These are phyloP conservation scores for Zoysia pacifica DNA, from an alignment of 176 grass and related monocot species.

Conservation along the genomic window DNA sequence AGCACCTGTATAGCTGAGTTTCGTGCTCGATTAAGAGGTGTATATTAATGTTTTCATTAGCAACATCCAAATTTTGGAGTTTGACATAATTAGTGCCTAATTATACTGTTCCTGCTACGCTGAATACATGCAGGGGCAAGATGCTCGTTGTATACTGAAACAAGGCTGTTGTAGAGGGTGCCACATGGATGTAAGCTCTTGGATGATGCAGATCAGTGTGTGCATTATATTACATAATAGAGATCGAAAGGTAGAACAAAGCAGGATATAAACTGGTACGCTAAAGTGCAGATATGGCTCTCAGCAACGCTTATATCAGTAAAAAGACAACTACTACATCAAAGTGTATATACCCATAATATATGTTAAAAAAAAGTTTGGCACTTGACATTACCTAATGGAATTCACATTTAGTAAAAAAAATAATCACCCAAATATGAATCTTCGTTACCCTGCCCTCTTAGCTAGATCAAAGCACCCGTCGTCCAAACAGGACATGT, in stretches of 20 bases:
- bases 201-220: not conserved
- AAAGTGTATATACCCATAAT: not conserved
- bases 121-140: constrained; percentile 12
- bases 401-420: not conserved
- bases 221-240: not conserved
- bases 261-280: not conserved
- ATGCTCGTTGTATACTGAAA: not conserved
- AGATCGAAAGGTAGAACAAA: not conserved
- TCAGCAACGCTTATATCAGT: not conserved
- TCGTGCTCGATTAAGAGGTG: constrained; percentile 30
- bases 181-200: not conserved
- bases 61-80: constrained; percentile 42
- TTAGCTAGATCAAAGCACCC: not conserved
- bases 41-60: constrained; percentile 22
- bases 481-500: not conserved
- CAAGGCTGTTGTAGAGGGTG: not conserved
- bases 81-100: constrained; percentile 15
- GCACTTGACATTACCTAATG: not conserved
- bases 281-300: not conserved
- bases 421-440: not conserved
- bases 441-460: not conserved
- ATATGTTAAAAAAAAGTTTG: not conserved
- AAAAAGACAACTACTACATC: not conserved
- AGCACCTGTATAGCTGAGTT: constrained; percentile 31
- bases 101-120: not conserved